phyloP scores from a whole-genome alignment of 306 rosid genomes.

The Cajanus cajan region DNA sequence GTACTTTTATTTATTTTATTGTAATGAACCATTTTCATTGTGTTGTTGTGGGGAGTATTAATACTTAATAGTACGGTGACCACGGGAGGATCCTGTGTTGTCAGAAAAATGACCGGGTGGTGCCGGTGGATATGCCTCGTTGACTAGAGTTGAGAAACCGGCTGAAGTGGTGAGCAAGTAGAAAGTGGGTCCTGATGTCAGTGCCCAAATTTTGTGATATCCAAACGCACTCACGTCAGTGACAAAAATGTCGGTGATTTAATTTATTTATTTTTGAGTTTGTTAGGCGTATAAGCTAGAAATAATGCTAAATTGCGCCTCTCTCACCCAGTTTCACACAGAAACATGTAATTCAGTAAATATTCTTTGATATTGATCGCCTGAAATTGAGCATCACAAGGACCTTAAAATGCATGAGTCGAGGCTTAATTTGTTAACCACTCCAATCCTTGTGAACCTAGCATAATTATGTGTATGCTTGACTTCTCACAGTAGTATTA shows the following conservation, averaged over 20 bases:
- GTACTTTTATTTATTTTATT: background rate
- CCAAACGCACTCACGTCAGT: background rate
- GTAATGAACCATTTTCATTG: background rate
- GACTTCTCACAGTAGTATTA: too few relatives aligned
- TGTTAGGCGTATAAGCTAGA: background rate
- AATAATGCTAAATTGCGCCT: background rate
- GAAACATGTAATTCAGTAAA: background rate
- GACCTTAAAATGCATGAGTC: background rate
- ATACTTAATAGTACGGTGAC: background rate
- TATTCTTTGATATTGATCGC: background rate
- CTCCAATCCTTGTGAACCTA: background rate
- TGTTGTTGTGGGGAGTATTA: background rate
- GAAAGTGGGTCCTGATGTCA: background rate
- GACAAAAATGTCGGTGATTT: constrained; percentile 13
- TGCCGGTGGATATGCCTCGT: background rate
- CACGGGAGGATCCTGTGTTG: background rate
- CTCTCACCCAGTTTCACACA: background rate
- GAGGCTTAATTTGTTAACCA: too few relatives aligned
- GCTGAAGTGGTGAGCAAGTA: background rate
- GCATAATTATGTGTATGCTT: background rate
- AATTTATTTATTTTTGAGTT: background rate
- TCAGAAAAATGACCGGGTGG: background rate
- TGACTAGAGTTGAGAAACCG: background rate
- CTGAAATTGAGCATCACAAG: background rate
- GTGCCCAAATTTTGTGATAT: background rate